Evolutionary conservation across 805 yeast genomes (phyloP), one percentile per base, ranked within the genome.

Genomic region (Saccharomycopsis sp.): DNA sequence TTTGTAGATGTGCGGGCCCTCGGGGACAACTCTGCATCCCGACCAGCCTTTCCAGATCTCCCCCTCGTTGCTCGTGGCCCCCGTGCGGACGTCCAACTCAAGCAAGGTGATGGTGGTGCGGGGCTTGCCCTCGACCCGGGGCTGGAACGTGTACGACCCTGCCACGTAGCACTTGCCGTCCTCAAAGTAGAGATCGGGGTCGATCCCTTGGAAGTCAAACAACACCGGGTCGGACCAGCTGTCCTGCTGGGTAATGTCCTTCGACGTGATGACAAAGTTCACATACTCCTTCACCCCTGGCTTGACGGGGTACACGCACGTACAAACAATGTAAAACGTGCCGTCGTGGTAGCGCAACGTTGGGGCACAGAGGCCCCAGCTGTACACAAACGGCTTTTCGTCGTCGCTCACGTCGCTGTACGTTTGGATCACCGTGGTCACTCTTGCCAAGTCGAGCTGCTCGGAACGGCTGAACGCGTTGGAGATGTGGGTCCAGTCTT

Each of bases 141-240:
- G 43, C 16, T 33, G 19, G 21, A 23, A 36, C 2, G 40, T 39
- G 22, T 34, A 43, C 3, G 47, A 43, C 2, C 47, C 47, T 8
- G 43, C 36, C 8, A 43, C 22, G 30, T 43, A 43, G n/a, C n/a
- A 21, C 15, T 34, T 25, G 19, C 34, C 35, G 12, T 34, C 27
- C n/a, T 42, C 42, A 23, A 43, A 43, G 13, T 22, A 43, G 15
- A 43, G 34, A 20, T 43, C 47, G 2, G 47, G 47, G 16, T 43
- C 47, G 7, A 43, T 43, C 5, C 47, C 47, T n/a, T 34, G 43
- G 23, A 43, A 43, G 3, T 43, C 47, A 35, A 43, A 43, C 17
- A 31, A 43, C 8, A 43, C 32, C 2, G 43, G 47, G 6, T 43
- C 31, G 5, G 47, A 34, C 47, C 43, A 43, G 9, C 13, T 15